Base-by-base conservation (phyloP, 1,139 yeast species). In the Debaryomycetaceae sp. region DNA sequence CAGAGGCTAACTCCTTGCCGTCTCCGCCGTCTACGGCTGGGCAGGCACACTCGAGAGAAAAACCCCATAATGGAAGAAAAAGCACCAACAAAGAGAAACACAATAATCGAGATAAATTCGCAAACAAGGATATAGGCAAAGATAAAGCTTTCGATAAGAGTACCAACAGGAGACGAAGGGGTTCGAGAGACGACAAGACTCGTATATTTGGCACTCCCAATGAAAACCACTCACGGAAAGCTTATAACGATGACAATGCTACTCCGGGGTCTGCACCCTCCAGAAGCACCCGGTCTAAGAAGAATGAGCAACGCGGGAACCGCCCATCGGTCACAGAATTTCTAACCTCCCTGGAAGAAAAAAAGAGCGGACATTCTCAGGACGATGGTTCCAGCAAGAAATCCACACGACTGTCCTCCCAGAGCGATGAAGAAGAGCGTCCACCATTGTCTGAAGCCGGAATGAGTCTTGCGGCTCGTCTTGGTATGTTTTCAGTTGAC, bases 181-280 rank as follows among this genome's bases (percentile, higher is more conserved):
- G 26, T 11, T 11, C 11, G 26, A 22, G 11, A 11, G 26, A 11
- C 11, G 26, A 22, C 11, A 11, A 11, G 11, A 8, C 26, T 8
- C 26, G 26, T 11, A 11, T 11, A 11, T n/a, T n/a, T n/a, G 11
- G 11, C 11, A 22, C 7, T 8, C 26, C 26, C 9, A 5, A 24
- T 30, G 35, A 34, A 7, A 17, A 33, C 9, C 18, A 3, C 26
- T 11, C 11, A 6, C 41, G 38, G 4, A 39, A 36, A 6, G 40
- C 36, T 5, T 36, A 41, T 5, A 46, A 42, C 5, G 52, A 50
- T 6, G 59, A 52, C 9, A 48, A 42, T 17, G 41, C 46, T 15
- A 52, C 53, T 1, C 60, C 64, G 5, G 52, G 56, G 59, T 46
- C 62, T 0, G 53, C 52, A 2, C 66, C 67, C 3, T 67, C 58